Evolutionary conservation across 108 stramenopile genomes (phyloP).

Genomic region (Cylindrotheca fusiformis): DNA sequence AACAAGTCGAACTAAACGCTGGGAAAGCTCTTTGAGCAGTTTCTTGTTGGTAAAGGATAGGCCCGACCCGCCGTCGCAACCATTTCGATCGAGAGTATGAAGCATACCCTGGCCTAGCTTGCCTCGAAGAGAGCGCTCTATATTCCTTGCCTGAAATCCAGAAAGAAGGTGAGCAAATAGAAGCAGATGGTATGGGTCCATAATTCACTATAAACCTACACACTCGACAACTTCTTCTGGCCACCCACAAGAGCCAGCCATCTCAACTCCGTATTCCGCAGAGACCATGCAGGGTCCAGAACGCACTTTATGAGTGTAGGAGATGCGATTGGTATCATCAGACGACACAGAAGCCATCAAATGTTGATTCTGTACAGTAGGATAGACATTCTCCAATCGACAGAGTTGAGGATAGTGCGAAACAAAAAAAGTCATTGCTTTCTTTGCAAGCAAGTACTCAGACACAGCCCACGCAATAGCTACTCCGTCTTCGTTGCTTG

Average conservation of each 20-base stretch:
- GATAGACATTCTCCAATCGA: conserved; percentile 65
- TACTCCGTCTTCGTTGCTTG: conserved; percentile 93
- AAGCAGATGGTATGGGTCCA: too few relatives aligned
- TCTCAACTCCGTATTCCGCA: conserved; percentile 84
- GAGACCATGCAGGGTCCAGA: conserved; percentile 63
- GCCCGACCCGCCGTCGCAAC: neutral
- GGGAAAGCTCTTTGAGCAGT: conserved; percentile 3
- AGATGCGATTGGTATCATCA: conserved; percentile 43
- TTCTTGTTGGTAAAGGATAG: neutral
- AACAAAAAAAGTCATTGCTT: conserved; percentile 87
- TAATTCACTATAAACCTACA: conserved; percentile 11
- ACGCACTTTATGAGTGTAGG: conserved; percentile 75
- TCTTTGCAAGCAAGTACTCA: conserved; percentile 68
- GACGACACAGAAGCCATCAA: conserved; percentile 44
- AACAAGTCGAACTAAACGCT: neutral
- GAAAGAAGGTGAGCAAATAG: neutral
- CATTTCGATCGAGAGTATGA: neutral
- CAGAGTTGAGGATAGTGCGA: conserved; percentile 84
- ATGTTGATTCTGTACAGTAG: conserved; percentile 79
- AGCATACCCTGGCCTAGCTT: neutral
- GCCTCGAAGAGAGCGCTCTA: neutral
- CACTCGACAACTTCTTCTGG: conserved; percentile 47
- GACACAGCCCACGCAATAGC: conserved; percentile 87
- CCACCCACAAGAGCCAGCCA: conserved; percentile 84
- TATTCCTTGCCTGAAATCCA: neutral